phyloP scores from a whole-genome alignment of 345 rosid genomes.

The Heritiera fomes region DNA sequence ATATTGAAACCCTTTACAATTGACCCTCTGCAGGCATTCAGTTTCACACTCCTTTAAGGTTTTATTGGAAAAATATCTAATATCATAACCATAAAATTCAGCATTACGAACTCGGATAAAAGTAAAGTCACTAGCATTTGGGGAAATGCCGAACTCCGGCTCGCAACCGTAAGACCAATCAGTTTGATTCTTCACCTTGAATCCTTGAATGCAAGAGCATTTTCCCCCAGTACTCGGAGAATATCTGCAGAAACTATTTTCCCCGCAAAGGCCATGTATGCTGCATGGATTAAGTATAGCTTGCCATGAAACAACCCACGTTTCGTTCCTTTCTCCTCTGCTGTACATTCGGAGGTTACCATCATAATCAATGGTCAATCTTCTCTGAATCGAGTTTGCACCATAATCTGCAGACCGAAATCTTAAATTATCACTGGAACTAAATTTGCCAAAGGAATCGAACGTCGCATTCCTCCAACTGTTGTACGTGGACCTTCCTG shows the following conservation, averaged over 20 bases:
- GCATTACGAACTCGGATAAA: conserved; percentile 19
- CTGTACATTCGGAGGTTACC: conserved; percentile 5
- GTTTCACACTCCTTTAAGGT: conserved; percentile 28
- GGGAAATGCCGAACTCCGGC: conserved; percentile 23
- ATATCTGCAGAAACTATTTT: conserved; percentile 34
- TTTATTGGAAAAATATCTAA: not conserved
- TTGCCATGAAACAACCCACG: conserved; percentile 12
- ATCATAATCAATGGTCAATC: conserved; percentile 21
- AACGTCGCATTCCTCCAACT: not conserved
- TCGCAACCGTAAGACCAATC: conserved; percentile 42
- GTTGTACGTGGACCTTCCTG: conserved; percentile 28
- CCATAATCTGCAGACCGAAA: conserved; percentile 4
- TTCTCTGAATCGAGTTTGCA: not conserved
- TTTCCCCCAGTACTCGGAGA: conserved; percentile 15
- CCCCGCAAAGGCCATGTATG: conserved; percentile 35
- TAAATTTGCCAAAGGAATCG: not conserved
- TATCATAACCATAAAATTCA: conserved; percentile 41
- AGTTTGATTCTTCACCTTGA: conserved; percentile 16
- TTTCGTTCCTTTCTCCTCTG: not conserved
- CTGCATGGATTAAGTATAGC: conserved; percentile 24
- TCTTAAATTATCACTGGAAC: not conserved
- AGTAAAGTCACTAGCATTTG: conserved; percentile 1
- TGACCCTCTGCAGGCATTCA: conserved; percentile 20
- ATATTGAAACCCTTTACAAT: conserved; percentile 34
- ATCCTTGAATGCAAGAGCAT: conserved; percentile 33